Evolutionary conservation across 1,284 basidiomycete genomes (phyloP).

Genomic region (Cryptococcus maquisensis): DNA sequence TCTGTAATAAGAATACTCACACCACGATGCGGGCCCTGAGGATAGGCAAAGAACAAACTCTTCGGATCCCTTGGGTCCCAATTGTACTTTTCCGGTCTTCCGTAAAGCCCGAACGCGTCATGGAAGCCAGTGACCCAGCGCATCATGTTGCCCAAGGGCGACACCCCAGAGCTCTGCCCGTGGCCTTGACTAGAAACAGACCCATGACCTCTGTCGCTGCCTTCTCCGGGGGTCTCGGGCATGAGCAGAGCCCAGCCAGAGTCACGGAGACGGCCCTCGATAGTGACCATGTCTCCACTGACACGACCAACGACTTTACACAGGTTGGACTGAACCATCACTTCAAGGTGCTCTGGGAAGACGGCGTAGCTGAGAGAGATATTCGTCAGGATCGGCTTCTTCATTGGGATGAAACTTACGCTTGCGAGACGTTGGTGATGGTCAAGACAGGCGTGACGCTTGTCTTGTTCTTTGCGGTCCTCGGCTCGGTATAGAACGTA

Average conservation of each 20-base stretch:
- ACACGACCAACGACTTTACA: slow-evolving; percentile 81
- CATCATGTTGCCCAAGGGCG: slow-evolving; percentile 71
- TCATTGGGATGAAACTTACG: slow-evolving; percentile 22
- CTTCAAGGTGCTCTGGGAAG: slow-evolving; percentile 88
- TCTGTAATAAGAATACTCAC: slow-evolving; percentile 20
- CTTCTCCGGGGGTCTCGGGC: slow-evolving; percentile 63
- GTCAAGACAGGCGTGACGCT: slow-evolving; percentile 37
- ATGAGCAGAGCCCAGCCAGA: slow-evolving; percentile 84
- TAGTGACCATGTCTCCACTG: slow-evolving; percentile 64
- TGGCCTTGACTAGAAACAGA: neutral
- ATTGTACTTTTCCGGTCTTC: slow-evolving; percentile 69
- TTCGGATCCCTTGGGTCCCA: slow-evolving; percentile 76
- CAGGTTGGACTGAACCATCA: slow-evolving; percentile 78
- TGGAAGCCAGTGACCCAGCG: slow-evolving; percentile 84
- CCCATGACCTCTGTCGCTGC: neutral
- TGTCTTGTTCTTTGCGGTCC: slow-evolving; percentile 39
- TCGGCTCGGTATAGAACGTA: slow-evolving; percentile 44
- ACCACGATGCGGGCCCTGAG: slow-evolving; percentile 33
- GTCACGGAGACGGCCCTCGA: slow-evolving; percentile 51
- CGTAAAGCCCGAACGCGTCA: slow-evolving; percentile 81
- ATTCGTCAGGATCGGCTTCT: neutral
- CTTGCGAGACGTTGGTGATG: slow-evolving; percentile 45
- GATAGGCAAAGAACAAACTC: slow-evolving; percentile 47
- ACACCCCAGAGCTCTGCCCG: slow-evolving; percentile 7
- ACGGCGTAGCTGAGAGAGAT: slow-evolving; percentile 65